Evolutionary conservation across 2,329 filamentous ascomycete species (phyloP).

Genomic region (Colletotrichum paranaense): DNA sequence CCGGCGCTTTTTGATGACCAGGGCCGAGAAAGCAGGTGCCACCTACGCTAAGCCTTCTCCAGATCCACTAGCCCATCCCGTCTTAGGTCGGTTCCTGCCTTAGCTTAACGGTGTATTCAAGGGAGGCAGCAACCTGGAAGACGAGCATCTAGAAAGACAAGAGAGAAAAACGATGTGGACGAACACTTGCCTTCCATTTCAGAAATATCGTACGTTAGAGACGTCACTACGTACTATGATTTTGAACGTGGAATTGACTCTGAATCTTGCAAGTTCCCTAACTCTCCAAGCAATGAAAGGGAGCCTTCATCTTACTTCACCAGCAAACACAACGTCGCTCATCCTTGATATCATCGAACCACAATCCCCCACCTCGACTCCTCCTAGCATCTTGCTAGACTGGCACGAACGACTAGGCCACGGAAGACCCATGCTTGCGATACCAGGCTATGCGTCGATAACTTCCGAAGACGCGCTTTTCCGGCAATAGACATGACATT

Average conservation of each 20-base stretch:
- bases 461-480: background rate
- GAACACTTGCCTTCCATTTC: background rate
- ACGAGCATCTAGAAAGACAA: background rate
- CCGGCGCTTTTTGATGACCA: constrained; percentile 2
- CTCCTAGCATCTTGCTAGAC: background rate
- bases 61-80: background rate
- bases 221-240: background rate
- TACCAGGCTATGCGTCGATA: background rate
- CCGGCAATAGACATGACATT: background rate
- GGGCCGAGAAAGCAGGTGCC: background rate
- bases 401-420: background rate
- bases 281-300: background rate
- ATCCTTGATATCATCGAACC: background rate
- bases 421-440: background rate
- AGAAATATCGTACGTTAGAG: background rate
- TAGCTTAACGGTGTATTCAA: constrained; percentile 11
- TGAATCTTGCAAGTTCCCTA: background rate
- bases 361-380: background rate
- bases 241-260: background rate
- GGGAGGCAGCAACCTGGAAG: background rate
- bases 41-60: background rate
- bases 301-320: background rate
- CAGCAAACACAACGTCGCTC: background rate
- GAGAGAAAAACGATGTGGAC: background rate
- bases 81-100: background rate